These are phyloP conservation scores for Erodium chrysanthum DNA, from an alignment of 441 rosid genomes.

Conservation along the genomic window DNA sequence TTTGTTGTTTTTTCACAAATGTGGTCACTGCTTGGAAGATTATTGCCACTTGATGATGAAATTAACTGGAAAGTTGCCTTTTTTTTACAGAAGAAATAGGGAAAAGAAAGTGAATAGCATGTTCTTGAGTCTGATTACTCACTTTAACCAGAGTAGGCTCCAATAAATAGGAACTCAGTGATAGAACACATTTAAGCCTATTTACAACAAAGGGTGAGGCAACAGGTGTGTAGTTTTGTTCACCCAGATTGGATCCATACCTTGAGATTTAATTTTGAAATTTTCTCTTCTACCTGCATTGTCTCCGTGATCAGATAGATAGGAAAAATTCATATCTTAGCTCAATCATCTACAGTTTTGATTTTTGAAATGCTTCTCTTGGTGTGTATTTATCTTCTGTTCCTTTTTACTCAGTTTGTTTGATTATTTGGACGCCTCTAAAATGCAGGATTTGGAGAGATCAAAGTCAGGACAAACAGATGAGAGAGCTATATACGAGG, in stretches of 20 bases:
- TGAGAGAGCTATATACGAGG: constrained; percentile 83
- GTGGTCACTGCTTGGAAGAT: no score
- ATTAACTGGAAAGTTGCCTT: no score
- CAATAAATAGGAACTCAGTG: background rate
- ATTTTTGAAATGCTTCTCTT: background rate
- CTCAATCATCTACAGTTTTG: background rate
- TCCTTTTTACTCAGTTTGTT: background rate
- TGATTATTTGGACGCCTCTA: constrained; percentile 1
- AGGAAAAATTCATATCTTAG: background rate
- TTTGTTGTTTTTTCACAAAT: background rate
- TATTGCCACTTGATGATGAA: no score
- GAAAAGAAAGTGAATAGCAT: no score
- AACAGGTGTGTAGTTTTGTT: background rate
- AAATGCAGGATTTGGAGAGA: constrained; percentile 47
- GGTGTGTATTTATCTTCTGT: background rate
- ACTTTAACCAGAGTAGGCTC: background rate
- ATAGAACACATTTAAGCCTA: background rate
- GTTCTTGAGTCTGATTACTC: background rate
- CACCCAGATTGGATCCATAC: no score
- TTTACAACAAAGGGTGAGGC: background rate
- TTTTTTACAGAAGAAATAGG: no score
- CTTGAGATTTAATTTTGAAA: background rate
- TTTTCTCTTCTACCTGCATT: background rate
- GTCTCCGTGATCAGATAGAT: background rate
- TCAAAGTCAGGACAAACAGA: constrained; percentile 53